Percentiles rank a stretch among this genome's conserved stretches.
These are phyloP conservation scores for Calonectria leucothoes DNA, from an alignment of 2,329 filamentous ascomycete species.

Conservation along the genomic window DNA sequence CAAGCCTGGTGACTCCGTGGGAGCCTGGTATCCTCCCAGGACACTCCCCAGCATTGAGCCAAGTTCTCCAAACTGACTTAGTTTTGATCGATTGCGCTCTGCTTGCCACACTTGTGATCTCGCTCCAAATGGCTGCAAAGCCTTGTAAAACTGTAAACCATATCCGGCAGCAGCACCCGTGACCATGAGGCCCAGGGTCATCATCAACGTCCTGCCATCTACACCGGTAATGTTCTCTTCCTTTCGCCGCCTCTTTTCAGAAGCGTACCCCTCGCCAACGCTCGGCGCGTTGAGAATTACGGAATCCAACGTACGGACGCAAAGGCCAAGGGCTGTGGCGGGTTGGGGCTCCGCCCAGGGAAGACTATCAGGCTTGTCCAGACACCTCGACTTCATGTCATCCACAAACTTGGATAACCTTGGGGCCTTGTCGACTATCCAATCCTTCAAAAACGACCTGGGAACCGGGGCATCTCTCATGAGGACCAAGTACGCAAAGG, in stretches of 20 bases:
- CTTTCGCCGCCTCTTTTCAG: constrained; percentile 51
- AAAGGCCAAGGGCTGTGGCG: constrained; percentile 37
- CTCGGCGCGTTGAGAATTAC: constrained; percentile 49
- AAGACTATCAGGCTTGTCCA: constrained; percentile 35
- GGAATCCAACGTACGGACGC: constrained; percentile 48
- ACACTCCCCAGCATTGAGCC: constrained; percentile 57
- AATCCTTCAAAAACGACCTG: constrained; percentile 54
- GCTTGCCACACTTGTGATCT: constrained; percentile 56
- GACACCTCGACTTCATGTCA: constrained; percentile 39
- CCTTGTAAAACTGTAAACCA: constrained; percentile 53
- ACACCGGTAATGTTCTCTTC: constrained; percentile 47
- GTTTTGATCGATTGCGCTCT: constrained; percentile 41
- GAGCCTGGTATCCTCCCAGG: constrained; percentile 42
- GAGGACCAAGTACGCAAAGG: constrained; percentile 81
- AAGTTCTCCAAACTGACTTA: constrained; percentile 60
- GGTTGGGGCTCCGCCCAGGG: constrained; percentile 42
- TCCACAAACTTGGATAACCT: constrained; percentile 47
- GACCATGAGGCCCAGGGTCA: constrained; percentile 48
- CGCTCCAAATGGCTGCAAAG: constrained; percentile 59
- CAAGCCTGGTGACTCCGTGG: constrained; percentile 24
- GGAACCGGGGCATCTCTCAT: constrained; percentile 68
- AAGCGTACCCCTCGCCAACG: constrained; percentile 49
- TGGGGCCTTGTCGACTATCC: constrained; percentile 49
- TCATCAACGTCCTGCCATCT: constrained; percentile 46
- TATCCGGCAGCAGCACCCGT: constrained; percentile 54